Evolutionary conservation across 1,284 basidiomycete species (phyloP).

Genomic region (Chiua sp.): DNA sequence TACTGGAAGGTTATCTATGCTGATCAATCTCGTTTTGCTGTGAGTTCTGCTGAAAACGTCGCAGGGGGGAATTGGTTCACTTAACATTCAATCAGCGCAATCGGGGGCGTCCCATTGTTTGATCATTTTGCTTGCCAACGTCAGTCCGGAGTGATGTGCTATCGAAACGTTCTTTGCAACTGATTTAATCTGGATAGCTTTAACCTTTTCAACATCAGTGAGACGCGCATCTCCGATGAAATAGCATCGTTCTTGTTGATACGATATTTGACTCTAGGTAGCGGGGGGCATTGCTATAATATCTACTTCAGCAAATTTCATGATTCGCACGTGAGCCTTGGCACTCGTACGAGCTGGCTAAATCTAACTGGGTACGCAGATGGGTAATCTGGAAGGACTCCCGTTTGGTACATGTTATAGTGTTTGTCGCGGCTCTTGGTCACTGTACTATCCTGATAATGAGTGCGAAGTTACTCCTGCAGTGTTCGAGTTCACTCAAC

Average conservation of each 20-base stretch:
- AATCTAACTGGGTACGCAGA: slow-evolving; percentile 14
- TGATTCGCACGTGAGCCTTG: slow-evolving; percentile 34
- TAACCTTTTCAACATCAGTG: slow-evolving; percentile 7
- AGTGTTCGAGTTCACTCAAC: too few relatives aligned
- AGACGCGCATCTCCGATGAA: not conserved
- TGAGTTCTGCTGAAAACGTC: slow-evolving; percentile 6
- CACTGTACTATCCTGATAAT: slow-evolving; percentile 22
- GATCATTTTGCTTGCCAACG: slow-evolving; percentile 14
- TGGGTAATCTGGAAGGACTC: slow-evolving; percentile 34
- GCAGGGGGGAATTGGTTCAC: not conserved
- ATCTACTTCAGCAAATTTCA: slow-evolving; percentile 27
- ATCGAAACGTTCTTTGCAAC: not conserved
- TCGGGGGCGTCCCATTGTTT: not conserved
- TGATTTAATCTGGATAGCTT: slow-evolving; percentile 13
- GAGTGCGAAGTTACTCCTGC: slow-evolving; percentile 12
- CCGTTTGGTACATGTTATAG: slow-evolving; percentile 14
- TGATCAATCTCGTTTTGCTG: slow-evolving; percentile 17
- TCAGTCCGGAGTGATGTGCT: slow-evolving; percentile 10
- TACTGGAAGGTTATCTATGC: slow-evolving; percentile 15
- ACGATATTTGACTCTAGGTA: slow-evolving; percentile 6
- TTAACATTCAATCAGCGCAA: slow-evolving; percentile 8
- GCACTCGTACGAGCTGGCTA: not conserved
- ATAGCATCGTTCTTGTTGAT: not conserved
- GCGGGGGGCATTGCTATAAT: slow-evolving; percentile 13
- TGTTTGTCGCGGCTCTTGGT: slow-evolving; percentile 20